Conservation (phyloP, 805 yeast species). For the Candida coleopterorum region DNA sequence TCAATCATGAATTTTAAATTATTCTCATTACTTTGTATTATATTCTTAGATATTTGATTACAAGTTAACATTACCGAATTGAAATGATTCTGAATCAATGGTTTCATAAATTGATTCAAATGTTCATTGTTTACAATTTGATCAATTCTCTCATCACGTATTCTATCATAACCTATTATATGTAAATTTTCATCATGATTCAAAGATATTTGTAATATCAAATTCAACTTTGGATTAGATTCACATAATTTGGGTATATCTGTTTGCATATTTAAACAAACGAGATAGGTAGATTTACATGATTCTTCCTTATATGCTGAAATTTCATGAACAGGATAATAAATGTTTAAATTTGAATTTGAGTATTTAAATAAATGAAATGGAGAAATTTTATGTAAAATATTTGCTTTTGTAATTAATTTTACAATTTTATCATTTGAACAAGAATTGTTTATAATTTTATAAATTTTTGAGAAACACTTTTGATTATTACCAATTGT, state of each 20-base stretch:
- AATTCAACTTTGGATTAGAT: constrained; percentile 32
- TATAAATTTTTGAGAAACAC: constrained; percentile 25
- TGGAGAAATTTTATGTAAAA: constrained; percentile 74
- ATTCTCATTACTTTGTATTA: constrained; percentile 15
- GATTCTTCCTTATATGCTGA: constrained; percentile 48
- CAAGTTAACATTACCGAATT: constrained; percentile 17
- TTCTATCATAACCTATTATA: constrained; percentile 7
- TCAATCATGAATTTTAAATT: constrained; percentile 10
- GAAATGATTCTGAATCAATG: constrained; percentile 17
- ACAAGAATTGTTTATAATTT: constrained; percentile 12
- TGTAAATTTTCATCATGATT: constrained; percentile 23
- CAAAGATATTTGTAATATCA: constrained; percentile 46
- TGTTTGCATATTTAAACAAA: constrained; percentile 58
- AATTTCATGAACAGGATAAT: constrained; percentile 67
- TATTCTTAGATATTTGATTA: constrained; percentile 17
- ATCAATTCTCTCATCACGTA: background rate
- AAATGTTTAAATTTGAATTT: constrained; percentile 34
- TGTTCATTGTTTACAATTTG: constrained; percentile 10
- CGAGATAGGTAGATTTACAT: constrained; percentile 56
- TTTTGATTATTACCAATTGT: constrained; percentile 15
- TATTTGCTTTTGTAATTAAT: constrained; percentile 60
- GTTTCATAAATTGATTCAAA: constrained; percentile 19
- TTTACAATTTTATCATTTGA: constrained; percentile 38
- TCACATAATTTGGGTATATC: constrained; percentile 29
- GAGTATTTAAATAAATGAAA: constrained; percentile 72